A percentile compares a stretch with the other conserved stretches of the same genome.
These are phyloP conservation scores for Calvatia gigantea DNA, from an alignment of 768 basidiomycete genomes.

Conservation along the genomic window DNA sequence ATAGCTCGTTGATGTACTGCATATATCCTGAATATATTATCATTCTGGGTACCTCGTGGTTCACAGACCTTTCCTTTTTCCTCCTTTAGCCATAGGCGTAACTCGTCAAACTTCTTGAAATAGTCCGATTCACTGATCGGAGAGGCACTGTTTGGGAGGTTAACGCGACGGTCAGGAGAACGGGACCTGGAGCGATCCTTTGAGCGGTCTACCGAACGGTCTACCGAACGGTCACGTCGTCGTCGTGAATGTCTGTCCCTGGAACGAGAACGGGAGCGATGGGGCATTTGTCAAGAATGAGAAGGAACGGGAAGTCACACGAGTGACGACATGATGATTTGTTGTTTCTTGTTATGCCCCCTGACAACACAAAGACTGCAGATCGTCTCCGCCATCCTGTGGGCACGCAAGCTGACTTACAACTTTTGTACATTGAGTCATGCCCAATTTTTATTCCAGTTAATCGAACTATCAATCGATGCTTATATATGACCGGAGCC, in stretches of 20 bases:
- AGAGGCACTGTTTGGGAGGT: constrained; percentile 54
- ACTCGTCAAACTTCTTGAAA: constrained; percentile 85
- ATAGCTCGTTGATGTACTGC: constrained; percentile 85
- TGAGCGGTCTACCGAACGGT: too few relatives aligned
- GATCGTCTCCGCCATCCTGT: too few relatives aligned
- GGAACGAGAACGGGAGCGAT: constrained; percentile 33
- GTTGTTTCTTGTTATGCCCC: neutral
- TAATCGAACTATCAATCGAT: neutral
- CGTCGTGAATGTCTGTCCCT: constrained; percentile 14
- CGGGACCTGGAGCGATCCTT: constrained; percentile 35
- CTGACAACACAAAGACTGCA: too few relatives aligned
- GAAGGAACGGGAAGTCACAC: neutral
- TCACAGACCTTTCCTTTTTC: constrained; percentile 40
- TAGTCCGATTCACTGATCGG: constrained; percentile 82
- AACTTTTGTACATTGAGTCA: neutral
- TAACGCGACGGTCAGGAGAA: constrained; percentile 38
- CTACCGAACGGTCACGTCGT: too few relatives aligned
- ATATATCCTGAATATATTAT: neutral
- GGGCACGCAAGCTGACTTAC: too few relatives aligned
- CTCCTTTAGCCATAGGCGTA: constrained; percentile 83
- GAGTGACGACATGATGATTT: neutral
- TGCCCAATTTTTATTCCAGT: neutral
- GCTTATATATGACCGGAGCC: neutral
- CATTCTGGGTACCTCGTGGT: neutral
- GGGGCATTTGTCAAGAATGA: constrained; percentile 24